Conservation (phyloP, 768 basidiomycete species). For the Candolleomyces eurysporus region DNA sequence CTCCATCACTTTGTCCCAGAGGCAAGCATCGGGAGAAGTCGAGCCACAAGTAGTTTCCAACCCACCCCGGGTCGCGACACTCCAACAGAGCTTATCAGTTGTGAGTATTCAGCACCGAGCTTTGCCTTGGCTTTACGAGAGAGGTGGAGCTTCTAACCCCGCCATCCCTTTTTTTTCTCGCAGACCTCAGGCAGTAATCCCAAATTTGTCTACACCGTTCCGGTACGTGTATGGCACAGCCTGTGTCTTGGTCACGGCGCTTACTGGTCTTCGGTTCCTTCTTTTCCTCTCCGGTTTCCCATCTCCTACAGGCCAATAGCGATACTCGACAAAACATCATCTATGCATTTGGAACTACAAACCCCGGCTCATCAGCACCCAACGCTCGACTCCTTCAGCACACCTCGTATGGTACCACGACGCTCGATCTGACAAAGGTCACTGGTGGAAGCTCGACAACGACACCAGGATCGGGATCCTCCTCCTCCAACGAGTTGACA, state of each 20-base stretch:
- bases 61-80: slow-evolving; percentile 52
- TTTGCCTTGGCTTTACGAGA: background rate
- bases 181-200: slow-evolving; percentile 43
- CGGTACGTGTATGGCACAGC: slow-evolving; percentile 29
- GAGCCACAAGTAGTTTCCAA: slow-evolving; percentile 55
- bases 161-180: slow-evolving; percentile 10
- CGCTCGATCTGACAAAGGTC: slow-evolving; percentile 48
- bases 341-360: slow-evolving; percentile 52
- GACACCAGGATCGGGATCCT: slow-evolving; percentile 15
- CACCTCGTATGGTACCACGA: slow-evolving; percentile 35
- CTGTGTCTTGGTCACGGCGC: background rate
- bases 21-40: slow-evolving; percentile 46
- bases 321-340: slow-evolving; percentile 47
- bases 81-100: slow-evolving; percentile 32
- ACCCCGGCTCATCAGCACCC: slow-evolving; percentile 44
- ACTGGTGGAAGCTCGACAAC: slow-evolving; percentile 12
- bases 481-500: slow-evolving; percentile 27
- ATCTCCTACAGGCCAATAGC: slow-evolving; percentile 36
- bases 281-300: background rate
- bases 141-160: background rate
- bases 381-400: slow-evolving; percentile 51
- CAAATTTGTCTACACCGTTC: slow-evolving; percentile 49
- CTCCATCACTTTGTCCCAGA: slow-evolving; percentile 63
- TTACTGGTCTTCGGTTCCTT: background rate
- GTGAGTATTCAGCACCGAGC: slow-evolving; percentile 26